Percentiles rank a stretch among this genome's conserved stretches.
Conservation (phyloP, 495 filamentous ascomycete species). For the Hypoxylon fragiforme region DNA sequence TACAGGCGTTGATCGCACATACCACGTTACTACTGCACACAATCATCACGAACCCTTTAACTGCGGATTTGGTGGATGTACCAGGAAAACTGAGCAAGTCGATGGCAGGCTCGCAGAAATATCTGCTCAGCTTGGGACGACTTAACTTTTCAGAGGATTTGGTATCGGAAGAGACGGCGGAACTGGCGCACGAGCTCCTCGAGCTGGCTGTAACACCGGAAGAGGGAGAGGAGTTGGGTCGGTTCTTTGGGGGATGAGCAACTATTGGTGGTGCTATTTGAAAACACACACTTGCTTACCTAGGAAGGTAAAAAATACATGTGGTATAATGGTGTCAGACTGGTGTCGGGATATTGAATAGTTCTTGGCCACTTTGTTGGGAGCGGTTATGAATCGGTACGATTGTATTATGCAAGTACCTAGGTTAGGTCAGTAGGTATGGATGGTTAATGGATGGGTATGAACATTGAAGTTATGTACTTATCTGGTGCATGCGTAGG, state of each 20-base stretch:
- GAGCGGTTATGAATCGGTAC: too few relatives aligned
- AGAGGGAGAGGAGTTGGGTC: conserved; percentile 45
- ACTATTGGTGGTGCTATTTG: conserved; percentile 4
- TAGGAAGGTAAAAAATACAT: too few relatives aligned
- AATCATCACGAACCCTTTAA: conserved; percentile 45
- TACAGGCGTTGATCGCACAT: conserved; percentile 34
- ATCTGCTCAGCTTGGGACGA: conserved; percentile 47
- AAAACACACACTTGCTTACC: neutral
- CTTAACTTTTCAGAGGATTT: conserved; percentile 52
- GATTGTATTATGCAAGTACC: too few relatives aligned
- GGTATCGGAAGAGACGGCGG: conserved; percentile 51
- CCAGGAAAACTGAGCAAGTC: conserved; percentile 43
- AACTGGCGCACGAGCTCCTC: conserved; percentile 51
- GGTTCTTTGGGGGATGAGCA: conserved; percentile 43
- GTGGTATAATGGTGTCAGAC: too few relatives aligned
- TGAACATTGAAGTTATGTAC: too few relatives aligned
- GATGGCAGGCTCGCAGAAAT: conserved; percentile 45
- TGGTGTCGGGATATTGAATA: too few relatives aligned
- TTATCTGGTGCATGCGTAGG: too few relatives aligned
- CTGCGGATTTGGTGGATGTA: conserved; percentile 40
- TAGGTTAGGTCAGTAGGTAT: too few relatives aligned
- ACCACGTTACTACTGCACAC: conserved; percentile 45
- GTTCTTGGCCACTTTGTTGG: too few relatives aligned
- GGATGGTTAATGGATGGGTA: too few relatives aligned
- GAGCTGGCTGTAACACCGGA: conserved; percentile 52